Evolutionary conservation across 441 rosid genomes (phyloP), one percentile per base, ranked within the genome.

Genomic region (Adansonia grandidieri): DNA sequence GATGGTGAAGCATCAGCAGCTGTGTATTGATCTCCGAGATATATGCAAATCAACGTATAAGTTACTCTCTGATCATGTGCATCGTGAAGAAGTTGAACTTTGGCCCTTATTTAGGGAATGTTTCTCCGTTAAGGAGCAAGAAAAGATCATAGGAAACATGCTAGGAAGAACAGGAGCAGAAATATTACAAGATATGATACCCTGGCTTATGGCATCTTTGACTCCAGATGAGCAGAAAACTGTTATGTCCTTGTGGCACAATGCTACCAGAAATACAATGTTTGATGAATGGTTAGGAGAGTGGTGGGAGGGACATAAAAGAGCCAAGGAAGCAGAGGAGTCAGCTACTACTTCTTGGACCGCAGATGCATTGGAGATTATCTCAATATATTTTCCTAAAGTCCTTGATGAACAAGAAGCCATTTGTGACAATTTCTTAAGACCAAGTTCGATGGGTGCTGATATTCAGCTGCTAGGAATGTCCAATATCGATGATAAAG

Each of bases 281-380:
- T 96, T 96, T 85, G 87, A 80, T 2, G 93, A 94, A 76, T 96
- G 99, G 98, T 78, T 96, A 76, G 81, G 80, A 79, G 98, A 95
- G 86, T 93, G 98, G 98, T 90, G 91, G 90, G 91, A 88, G 57
- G 91, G 91, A 17, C 74, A 90, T 74, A 63, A 72, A 44, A 62
- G 72, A 71, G 74, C 77, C 57, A 88, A 77, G 74, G 84, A 80
- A 73, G 77, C 40, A 17, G 80, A 78, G 80, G 83, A 89, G 78
- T 71, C 79, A 47, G 82, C 81, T 78, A 61, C 77, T 68, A 83
- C 86, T 79, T 71, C 80, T 13, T 56, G 48, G 48, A 74, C 81
- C 53, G 48, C 81, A 22, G 93, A 93, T 85, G 92, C 94, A 15
- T 60, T 91, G 47, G 97, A 93, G 85, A 85, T 90, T 72, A 86